Evolutionary conservation across 116 monocot species (phyloP).

Genomic region (Thalassia testudinum): DNA sequence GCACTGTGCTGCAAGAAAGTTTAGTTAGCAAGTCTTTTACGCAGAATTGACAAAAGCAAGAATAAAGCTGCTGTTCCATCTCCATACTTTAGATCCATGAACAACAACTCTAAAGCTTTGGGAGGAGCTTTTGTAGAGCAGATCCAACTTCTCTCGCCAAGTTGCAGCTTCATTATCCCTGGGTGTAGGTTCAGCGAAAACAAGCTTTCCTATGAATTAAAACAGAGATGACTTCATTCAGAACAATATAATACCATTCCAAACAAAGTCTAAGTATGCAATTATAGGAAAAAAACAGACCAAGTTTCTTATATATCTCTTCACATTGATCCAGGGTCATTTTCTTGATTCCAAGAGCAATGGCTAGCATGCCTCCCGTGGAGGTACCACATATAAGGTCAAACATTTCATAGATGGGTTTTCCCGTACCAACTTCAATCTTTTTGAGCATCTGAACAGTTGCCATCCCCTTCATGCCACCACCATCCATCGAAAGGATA

Average conservation of each 20-base stretch:
- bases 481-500: constrained; percentile 95
- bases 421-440: constrained; percentile 92
- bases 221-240: no score
- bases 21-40: not conserved
- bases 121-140: constrained; percentile 95
- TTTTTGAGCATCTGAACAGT: constrained; percentile 91
- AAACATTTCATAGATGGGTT: constrained; percentile 88
- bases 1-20: constrained; percentile 88
- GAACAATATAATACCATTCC: no score
- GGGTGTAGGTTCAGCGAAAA: constrained; percentile 76
- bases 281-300: constrained; percentile 17
- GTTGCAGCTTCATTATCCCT: constrained; percentile 93
- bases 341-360: constrained; percentile 86
- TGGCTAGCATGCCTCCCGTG: constrained; percentile 97
- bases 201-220: constrained; percentile 63
- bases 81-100: constrained; percentile 89
- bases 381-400: constrained; percentile 96
- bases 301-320: constrained; percentile 93
- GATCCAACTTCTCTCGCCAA: constrained; percentile 95
- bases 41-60: not conserved
- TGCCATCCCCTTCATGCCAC: constrained; percentile 96
- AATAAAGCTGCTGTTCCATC: not conserved
- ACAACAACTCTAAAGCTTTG: constrained; percentile 97
- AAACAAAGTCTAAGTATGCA: not conserved
- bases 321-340: constrained; percentile 93